Evolutionary conservation across 345 rosid species (phyloP), one percentile per base, ranked within the genome.

Genomic region (Brassica incana): DNA sequence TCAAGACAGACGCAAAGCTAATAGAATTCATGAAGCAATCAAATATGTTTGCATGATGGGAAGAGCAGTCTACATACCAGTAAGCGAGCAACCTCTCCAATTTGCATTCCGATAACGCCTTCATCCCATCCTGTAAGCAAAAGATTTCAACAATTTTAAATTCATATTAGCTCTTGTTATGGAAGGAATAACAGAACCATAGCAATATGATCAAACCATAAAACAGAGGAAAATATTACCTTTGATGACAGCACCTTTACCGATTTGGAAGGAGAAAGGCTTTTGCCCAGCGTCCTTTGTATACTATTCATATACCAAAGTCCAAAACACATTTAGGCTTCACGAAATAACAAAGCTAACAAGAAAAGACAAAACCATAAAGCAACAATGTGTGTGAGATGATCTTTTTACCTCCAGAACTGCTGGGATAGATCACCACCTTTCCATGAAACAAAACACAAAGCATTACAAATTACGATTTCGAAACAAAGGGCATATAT

Each of bases 61-160:
- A 23, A 23, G 25, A 23, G 25, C 25, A 23, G 25, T 23, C 25
- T 23, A 23, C 25, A 23, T 23, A 23, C 25, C 25, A 23, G 25
- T 23, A 23, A 23, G 71, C 94, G 97, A 85, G 99, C 97, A 72
- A 85, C 86, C 81, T 95, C 97, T 83, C 97, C 99, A 56, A 91
- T 75, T 83, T 92, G 97, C 99, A 95, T 95, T 75, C 91, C 97
- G 81, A 90, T 6, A 75, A 95, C 99, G 67, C 99, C 99, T 89
- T 92, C 99, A 88, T 95, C 99, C 97, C 97, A 92, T 82, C 99
- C 99, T 95, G 81, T 77, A 11, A 9, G 1, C 11, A n/a, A 68
- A 3, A 29, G 32, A 29, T 29, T 29, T 29, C 32, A 29, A 29
- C 32, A 29, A 38, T 45, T 18, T 29, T 5, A 8, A 40, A 63